Base-by-base conservation (phyloP, 495 filamentous ascomycete species). In the Lichenothelia convexa region DNA sequence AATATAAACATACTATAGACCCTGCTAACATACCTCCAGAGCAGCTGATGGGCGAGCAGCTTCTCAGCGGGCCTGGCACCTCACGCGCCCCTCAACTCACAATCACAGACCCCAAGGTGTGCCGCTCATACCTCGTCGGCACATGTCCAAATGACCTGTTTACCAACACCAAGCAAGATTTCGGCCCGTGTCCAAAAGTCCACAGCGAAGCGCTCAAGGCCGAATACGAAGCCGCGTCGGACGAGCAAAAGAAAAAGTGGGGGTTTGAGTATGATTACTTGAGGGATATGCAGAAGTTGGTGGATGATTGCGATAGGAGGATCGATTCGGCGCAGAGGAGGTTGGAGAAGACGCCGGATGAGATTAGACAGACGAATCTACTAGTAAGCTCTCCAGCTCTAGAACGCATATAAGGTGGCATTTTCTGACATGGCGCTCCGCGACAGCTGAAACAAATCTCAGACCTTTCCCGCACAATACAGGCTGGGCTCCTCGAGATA, bases 111-210 rank as follows among this genome's bases (percentile, higher is more conserved):
- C 65, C 78, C 22, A 93, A 92, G 61, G 80, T 93, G 44, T 99
- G 89, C 63, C 82, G 84, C 36, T 93, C 84, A 39, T 94, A 85
- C 59, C 70, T 99, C 35, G 83, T 72, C 42, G 89, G 89, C 45
- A 92, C 80, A 27, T 99, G 89, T 55, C 89, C 89, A 4, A 87
- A 94, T 63, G 89, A 99, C 61, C 85, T 95, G 52, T 99, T 99
- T 71, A 95, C 86, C 42, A 99, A 99, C 62, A 99, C 89, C 27
- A 95, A 93, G 60, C 83, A 93, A 69, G 89, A 99, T 55, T 69
- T 94, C 21, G 89, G 89, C 15, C 74, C 73, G 0, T 99, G 89
- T 49, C 73, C 83, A 22, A 89, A 89, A 58, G 72, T 87, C 29
- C 89, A 99, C 58, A 80, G 71, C 38, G 86, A 93, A 54, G 70